phyloP scores from a whole-genome alignment of 2,329 filamentous ascomycete species.

The Cadophora malorum region DNA sequence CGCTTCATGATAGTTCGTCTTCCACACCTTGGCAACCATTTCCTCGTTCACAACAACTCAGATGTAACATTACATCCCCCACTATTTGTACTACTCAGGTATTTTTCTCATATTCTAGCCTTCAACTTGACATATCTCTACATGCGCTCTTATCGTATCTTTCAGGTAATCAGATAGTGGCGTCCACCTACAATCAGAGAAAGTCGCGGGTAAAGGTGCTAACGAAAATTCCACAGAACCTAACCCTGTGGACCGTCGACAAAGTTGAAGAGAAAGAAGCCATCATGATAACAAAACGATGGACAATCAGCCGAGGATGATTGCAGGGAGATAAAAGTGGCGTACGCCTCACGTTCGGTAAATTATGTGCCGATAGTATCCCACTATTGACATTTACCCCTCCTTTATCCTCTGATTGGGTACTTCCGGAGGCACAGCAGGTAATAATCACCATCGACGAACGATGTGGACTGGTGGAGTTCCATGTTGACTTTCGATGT shows the following conservation, averaged over 20 bases:
- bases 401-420: background rate
- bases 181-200: background rate
- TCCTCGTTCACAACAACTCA: background rate
- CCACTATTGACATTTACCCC: conserved; percentile 17
- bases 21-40: background rate
- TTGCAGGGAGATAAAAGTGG: background rate
- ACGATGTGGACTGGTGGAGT: background rate
- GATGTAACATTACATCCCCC: conserved; percentile 16
- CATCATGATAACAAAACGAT: no score
- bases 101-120: background rate
- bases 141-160: background rate
- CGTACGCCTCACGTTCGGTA: conserved; percentile 13
- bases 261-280: background rate
- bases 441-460: background rate
- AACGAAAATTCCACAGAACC: no score
- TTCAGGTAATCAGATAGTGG: background rate
- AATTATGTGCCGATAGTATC: conserved; percentile 6
- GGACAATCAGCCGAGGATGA: background rate
- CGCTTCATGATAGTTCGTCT: background rate
- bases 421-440: background rate
- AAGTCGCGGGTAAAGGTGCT: no score
- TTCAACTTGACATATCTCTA: background rate
- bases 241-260: background rate
- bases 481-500: background rate
- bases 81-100: background rate